phyloP scores from a whole-genome alignment of 148 eudicot genomes.

The Beta vulgaris region DNA sequence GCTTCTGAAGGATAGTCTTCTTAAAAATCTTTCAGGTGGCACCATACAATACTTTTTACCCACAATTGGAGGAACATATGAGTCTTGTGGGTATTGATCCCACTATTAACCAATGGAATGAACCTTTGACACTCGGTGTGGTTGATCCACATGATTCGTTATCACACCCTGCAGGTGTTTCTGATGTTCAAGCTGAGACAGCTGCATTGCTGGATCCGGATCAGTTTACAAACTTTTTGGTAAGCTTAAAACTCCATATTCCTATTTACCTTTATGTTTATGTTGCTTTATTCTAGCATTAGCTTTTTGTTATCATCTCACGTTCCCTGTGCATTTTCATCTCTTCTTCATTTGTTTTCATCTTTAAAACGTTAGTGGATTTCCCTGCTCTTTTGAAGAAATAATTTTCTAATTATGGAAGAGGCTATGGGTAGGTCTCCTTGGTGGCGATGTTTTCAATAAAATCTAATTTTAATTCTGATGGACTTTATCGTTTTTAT shows the following conservation, averaged over 20 bases:
- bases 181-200: constrained; percentile 94
- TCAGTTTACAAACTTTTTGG: constrained; percentile 87
- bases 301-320: background rate
- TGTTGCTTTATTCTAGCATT: background rate
- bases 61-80: constrained; percentile 94
- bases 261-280: background rate
- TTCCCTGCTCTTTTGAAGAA: background rate
- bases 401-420: background rate
- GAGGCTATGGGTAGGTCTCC: background rate
- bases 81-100: constrained; percentile 78
- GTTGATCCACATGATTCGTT: constrained; percentile 96
- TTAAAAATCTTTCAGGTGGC: constrained; percentile 57
- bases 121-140: constrained; percentile 76
- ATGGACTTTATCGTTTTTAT: constrained; percentile 2
- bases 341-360: background rate
- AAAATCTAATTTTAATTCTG: background rate
- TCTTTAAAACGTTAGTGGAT: background rate
- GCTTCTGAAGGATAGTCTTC: background rate
- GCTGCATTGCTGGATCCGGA: constrained; percentile 85
- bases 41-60: constrained; percentile 86
- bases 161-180: constrained; percentile 91
- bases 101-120: constrained; percentile 81
- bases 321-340: background rate
- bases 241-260: constrained; percentile 28
- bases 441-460: background rate